Evolutionary conservation across 345 rosid genomes (phyloP).

Genomic region (Limnanthes douglasii): DNA sequence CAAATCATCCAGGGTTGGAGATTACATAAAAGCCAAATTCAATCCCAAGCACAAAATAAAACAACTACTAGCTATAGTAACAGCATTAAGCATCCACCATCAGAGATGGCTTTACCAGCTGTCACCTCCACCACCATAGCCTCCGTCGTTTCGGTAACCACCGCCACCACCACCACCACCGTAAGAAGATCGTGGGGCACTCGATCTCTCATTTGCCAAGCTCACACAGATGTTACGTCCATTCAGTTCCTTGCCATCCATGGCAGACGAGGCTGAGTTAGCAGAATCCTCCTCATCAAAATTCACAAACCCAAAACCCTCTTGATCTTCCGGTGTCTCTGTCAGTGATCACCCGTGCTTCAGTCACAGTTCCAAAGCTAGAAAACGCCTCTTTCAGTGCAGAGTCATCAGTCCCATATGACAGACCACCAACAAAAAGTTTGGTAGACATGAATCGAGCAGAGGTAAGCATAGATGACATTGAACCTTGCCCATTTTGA

Average conservation of each 20-base stretch:
- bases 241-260: slow-evolving; percentile 67
- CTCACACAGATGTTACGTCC: slow-evolving; percentile 51
- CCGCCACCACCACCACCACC: slow-evolving; percentile 10
- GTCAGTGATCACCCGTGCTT: slow-evolving; percentile 48
- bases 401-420: slow-evolving; percentile 25
- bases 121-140: slow-evolving; percentile 1
- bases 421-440: slow-evolving; percentile 67
- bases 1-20: too few species aligned
- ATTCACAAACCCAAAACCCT: slow-evolving; percentile 59
- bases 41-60: too few species aligned
- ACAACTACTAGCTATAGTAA: too few species aligned
- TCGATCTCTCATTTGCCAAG: slow-evolving; percentile 27
- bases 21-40: too few species aligned
- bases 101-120: slow-evolving; percentile 8
- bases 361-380: slow-evolving; percentile 25
- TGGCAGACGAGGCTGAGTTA: slow-evolving; percentile 37
- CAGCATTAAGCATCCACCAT: too few species aligned
- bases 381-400: slow-evolving; percentile 31
- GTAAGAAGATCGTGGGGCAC: slow-evolving; percentile 13
- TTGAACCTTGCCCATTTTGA: slow-evolving; percentile 23
- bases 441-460: slow-evolving; percentile 38
- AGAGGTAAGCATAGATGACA: slow-evolving; percentile 36
- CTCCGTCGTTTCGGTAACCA: slow-evolving; percentile 8
- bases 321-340: slow-evolving; percentile 53
- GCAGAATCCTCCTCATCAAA: slow-evolving; percentile 33